Base-by-base conservation (phyloP, 176 grass and related monocot genomes). In the Rhipidocladum racemiflorum region DNA sequence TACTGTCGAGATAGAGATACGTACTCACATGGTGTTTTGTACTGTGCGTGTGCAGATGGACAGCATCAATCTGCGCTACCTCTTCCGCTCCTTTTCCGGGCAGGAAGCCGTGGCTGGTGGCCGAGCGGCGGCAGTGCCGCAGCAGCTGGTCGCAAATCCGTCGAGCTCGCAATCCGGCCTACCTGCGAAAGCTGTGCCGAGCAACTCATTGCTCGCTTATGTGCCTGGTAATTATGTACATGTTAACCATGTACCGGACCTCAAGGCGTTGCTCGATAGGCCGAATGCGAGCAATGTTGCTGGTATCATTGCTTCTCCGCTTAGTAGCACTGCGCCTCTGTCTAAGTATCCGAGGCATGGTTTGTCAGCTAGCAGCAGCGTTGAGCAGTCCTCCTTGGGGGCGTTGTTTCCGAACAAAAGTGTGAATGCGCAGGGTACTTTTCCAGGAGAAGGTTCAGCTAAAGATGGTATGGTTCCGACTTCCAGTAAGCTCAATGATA, bases 131-230 rank as follows among this genome's bases (percentile, higher is more conserved):
- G 74, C 61, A 17, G 60, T 28, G 81, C 85, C 84, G 28, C 85
- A 90, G 42, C 71, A 78, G 42, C 21, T 78, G 60, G 18, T 54
- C 13, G 51, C 72, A 21, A 81, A 42, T n/a, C 66, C 39, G 38
- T 61, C 39, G 34, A 59, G 83, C 44, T 68, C 50, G 44, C 88
- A 81, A 3, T 21, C n/a, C 60, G 56, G 82, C 7, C 83, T 66
- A 65, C 70, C 86, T 1, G 42, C 69, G 29, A 78, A 76, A 72
- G 57, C 68, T 36, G 85, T 83, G 59, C 62, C 74, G 28, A 65
- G 65, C 57, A 91, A 53, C 75, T 84, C 82, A 5, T 65, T 85
- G 82, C 81, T 97, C 21, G 50, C 89, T 60, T 87, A 88, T 0
- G 18, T 86, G 17, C 82, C 84, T 16, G 90, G 78, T 18, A 89